Evolutionary conservation across 2,329 filamentous ascomycete genomes (phyloP), one percentile per base, ranked within the genome.

Genomic region (Colletotrichum sp.): DNA sequence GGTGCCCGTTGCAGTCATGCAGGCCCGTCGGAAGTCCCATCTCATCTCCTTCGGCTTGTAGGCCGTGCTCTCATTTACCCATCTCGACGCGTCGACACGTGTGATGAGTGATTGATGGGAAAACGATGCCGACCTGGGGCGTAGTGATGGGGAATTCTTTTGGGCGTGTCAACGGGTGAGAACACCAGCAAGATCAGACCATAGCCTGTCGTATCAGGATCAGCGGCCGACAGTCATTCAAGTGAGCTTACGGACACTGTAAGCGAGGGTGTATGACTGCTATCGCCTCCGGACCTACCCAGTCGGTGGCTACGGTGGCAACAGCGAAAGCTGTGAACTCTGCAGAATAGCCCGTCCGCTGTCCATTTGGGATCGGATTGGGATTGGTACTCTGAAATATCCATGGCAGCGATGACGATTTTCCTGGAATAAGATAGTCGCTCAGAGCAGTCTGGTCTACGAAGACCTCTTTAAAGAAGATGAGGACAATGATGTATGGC

Each of bases 51-150:
- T 28, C 48, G 36, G 62, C 16, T n/a, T 36, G 16, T 38, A 30
- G 30, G 43, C 30, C 55, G 28, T 32, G 21, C 38, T 18, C n/a
- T 24, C 28, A 56, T 48, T 58, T 32, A 30, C 36, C 70, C 63
- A 59, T 61, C 36, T 26, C 30, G 38, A 30, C 65, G 71, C 65
- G 65, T 69, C 58, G 65, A 73, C 71, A 38, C 38, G 56, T 69
- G 38, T 26, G 56, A 28, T 56, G 21, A 30, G 56, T 69, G 64
- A 73, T 69, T 69, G 65, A 69, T 63, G 65, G 70, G 65, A 73
- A 73, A 73, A 62, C 18, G 24, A 55, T 55, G 67, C 58, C 43
- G 58, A 58, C 32, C 34, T 18, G 48, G 14, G n/a, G 43, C 48
- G 43, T 26, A 66, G 28, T 32, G 65, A 64, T 32, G n/a, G 48